A percentile compares a stretch with the other conserved stretches of the same genome.
Evolutionary conservation across 352 stramenopile species (phyloP).

Genomic region (Pythium grandisporangium): DNA sequence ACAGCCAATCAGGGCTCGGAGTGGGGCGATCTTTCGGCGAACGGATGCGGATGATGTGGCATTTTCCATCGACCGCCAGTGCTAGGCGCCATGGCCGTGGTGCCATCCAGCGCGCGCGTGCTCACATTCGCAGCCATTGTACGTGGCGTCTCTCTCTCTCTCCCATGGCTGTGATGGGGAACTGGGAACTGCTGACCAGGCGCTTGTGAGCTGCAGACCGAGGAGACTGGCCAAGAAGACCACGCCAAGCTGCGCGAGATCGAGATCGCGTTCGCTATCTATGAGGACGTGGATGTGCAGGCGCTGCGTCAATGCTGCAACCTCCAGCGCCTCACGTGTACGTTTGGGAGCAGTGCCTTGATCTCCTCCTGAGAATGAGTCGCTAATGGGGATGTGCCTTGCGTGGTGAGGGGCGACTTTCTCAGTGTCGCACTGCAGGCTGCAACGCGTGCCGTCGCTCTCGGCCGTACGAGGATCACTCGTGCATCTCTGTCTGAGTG

Average conservation of each 20-base stretch:
- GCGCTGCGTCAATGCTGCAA: constrained; percentile 39
- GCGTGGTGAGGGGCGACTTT: not conserved
- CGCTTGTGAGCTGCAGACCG: no score
- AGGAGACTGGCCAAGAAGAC: constrained; percentile 45
- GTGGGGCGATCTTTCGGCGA: not conserved
- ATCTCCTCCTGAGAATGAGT: not conserved
- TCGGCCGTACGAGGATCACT: constrained; percentile 47
- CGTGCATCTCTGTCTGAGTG: constrained; percentile 65
- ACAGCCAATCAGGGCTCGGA: no score
- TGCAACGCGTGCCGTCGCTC: constrained; percentile 38
- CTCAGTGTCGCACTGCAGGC: constrained; percentile 71
- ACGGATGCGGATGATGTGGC: no score
- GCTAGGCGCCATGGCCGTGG: not conserved
- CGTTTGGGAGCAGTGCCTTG: not conserved
- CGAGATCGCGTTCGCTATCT: constrained; percentile 77
- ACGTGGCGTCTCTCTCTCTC: constrained; percentile 6
- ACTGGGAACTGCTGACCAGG: constrained; percentile 5
- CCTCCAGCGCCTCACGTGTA: constrained; percentile 46
- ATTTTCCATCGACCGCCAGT: no score
- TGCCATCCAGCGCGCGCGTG: constrained; percentile 10
- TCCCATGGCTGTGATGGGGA: not conserved
- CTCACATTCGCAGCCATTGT: constrained; percentile 31
- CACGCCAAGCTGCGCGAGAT: constrained; percentile 58
- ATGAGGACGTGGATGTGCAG: constrained; percentile 27
- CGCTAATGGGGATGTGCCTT: no score